phyloP scores from a whole-genome alignment of 1,284 basidiomycete species.

The Coniferiporia sulphurascens region DNA sequence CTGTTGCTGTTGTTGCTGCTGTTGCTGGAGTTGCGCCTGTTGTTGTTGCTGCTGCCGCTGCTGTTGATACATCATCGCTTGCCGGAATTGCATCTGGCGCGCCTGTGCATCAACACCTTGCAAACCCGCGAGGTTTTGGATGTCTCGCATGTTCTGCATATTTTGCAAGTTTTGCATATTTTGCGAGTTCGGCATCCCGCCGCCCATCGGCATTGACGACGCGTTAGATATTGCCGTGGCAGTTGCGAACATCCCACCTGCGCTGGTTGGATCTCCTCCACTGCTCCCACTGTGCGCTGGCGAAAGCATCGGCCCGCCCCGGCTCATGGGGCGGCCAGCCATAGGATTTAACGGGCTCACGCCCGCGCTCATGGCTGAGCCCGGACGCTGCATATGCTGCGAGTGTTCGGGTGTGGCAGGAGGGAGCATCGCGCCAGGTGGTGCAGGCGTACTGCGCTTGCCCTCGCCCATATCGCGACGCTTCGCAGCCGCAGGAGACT shows the following conservation, averaged over 20 bases:
- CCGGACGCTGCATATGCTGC: not conserved
- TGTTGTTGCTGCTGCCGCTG: conserved; percentile 13
- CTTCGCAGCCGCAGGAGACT: conserved; percentile 39
- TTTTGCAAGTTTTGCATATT: too few species aligned
- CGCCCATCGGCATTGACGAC: too few species aligned
- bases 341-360: not conserved
- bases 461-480: conserved; percentile 65
- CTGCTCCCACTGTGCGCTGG: not conserved
- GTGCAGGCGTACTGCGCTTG: conserved; percentile 19
- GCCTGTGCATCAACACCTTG: conserved; percentile 35
- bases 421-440: conserved; percentile 20
- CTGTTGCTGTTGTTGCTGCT: conserved; percentile 3
- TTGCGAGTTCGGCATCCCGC: too few species aligned
- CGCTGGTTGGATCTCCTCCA: not conserved
- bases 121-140: too few species aligned
- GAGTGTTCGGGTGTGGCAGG: conserved; percentile 17
- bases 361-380: conserved; percentile 3
- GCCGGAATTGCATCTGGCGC: conserved; percentile 44
- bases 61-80: conserved; percentile 32
- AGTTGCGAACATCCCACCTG: conserved; percentile 13
- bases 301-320: not conserved
- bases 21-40: too few species aligned
- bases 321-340: not conserved
- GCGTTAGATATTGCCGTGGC: too few species aligned
- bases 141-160: too few species aligned